These are phyloP conservation scores for Hyparrhenia diplandra DNA, from an alignment of 176 grass and related monocot species.

Conservation along the genomic window DNA sequence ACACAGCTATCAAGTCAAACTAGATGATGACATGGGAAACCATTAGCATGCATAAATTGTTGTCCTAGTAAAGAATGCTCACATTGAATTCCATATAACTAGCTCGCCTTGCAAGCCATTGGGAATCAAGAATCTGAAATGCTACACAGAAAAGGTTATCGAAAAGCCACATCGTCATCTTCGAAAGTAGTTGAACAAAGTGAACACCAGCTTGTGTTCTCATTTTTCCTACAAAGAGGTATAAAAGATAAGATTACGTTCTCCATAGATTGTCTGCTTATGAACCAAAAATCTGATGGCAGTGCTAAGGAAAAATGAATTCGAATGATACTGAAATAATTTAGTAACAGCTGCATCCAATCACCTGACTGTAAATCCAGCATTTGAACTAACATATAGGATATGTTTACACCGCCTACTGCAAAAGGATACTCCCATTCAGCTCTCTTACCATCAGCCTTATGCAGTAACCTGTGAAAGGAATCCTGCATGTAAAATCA, in stretches of 20 bases:
- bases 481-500: constrained; percentile 52
- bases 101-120: constrained; percentile 69
- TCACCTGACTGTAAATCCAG: constrained; percentile 64
- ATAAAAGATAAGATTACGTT: constrained; percentile 2
- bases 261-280: constrained; percentile 1
- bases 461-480: constrained; percentile 67
- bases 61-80: constrained; percentile 4
- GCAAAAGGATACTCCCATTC: constrained; percentile 86
- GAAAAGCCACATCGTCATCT: constrained; percentile 67
- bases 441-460: constrained; percentile 51
- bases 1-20: no score
- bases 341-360: no score
- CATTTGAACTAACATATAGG: constrained; percentile 67
- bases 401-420: constrained; percentile 65
- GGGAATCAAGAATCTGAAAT: constrained; percentile 69
- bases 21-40: no score
- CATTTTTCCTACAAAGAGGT: constrained; percentile 41
- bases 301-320: not conserved
- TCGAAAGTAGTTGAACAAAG: constrained; percentile 65
- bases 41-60: not conserved
- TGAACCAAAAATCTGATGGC: not conserved
- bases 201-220: constrained; percentile 49
- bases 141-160: no score
- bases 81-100: constrained; percentile 97
- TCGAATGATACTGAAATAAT: not conserved